Evolutionary conservation across 2,329 filamentous ascomycete species (phyloP).

Genomic region (Colletotrichum endophyticum): DNA sequence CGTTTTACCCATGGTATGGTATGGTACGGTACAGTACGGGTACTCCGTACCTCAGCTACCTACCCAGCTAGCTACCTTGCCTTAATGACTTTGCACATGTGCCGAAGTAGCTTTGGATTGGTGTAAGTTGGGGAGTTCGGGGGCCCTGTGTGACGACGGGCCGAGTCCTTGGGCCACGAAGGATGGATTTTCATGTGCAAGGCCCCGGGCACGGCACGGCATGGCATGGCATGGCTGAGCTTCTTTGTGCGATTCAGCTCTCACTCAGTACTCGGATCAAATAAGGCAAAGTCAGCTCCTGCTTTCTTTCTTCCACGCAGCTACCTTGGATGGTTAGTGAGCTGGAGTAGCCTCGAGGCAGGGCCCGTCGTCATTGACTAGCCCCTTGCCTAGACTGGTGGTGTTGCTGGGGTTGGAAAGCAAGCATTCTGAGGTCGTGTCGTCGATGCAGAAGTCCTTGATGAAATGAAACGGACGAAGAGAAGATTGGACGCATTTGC

Average conservation of each 20-base stretch:
- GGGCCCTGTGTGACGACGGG: background rate
- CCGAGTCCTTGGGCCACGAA: background rate
- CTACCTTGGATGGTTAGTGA: background rate
- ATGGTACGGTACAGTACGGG: background rate
- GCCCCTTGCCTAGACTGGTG: background rate
- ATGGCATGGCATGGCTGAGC: background rate
- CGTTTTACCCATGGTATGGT: background rate
- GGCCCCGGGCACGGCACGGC: background rate
- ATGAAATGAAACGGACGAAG: background rate
- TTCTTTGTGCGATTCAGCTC: background rate
- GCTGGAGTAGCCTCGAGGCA: background rate
- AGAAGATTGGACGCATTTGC: background rate
- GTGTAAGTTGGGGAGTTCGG: background rate
- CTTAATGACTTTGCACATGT: background rate
- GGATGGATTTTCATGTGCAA: background rate
- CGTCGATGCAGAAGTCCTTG: background rate
- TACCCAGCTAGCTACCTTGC: background rate
- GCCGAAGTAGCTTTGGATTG: background rate
- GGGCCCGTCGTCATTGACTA: background rate
- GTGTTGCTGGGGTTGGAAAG: background rate
- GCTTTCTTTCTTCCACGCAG: background rate
- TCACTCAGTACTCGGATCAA: background rate
- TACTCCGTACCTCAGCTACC: background rate
- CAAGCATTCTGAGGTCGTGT: background rate
- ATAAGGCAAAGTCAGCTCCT: background rate